Conservation (phyloP, 257 asterid genomes). For the Ajuga chamaepitys region DNA sequence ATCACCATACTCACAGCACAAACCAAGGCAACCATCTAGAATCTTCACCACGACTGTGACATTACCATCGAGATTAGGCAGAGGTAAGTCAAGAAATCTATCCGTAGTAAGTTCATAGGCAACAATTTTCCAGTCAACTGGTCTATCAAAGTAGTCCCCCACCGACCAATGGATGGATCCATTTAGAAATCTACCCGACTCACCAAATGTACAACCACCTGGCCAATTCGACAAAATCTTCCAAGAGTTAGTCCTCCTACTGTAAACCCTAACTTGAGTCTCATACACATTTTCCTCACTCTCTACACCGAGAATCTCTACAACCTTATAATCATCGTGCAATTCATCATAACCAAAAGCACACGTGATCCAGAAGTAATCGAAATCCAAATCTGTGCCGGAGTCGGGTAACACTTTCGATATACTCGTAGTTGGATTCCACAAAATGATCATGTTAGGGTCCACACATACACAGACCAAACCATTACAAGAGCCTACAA, state of each 20-base stretch:
- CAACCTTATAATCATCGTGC: slow-evolving; percentile 20
- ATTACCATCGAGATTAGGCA: slow-evolving; percentile 3
- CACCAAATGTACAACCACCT: background rate
- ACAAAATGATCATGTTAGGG: background rate
- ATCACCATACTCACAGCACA: background rate
- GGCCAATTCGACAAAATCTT: slow-evolving; percentile 4
- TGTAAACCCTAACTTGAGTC: slow-evolving; percentile 12
- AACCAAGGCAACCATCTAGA: slow-evolving; percentile 1
- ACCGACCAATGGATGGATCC: slow-evolving; percentile 19
- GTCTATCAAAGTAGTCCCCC: background rate
- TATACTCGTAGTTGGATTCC: slow-evolving; percentile 16
- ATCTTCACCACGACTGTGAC: background rate
- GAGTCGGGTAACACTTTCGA: background rate
- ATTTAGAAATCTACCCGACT: slow-evolving; percentile 1
- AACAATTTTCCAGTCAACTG: background rate
- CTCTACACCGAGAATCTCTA: background rate
- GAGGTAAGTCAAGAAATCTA: background rate
- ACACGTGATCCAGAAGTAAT: background rate
- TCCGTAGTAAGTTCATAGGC: slow-evolving; percentile 10
- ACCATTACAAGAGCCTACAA: slow-evolving; percentile 20
- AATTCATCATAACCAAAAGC: slow-evolving; percentile 10
- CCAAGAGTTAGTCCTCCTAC: slow-evolving; percentile 17
- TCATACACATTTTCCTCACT: background rate
- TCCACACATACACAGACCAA: slow-evolving; percentile 9
- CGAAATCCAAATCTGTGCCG: background rate